Conservation (phyloP, 2,329 filamentous ascomycete genomes). For the Diaporthe sp. region DNA sequence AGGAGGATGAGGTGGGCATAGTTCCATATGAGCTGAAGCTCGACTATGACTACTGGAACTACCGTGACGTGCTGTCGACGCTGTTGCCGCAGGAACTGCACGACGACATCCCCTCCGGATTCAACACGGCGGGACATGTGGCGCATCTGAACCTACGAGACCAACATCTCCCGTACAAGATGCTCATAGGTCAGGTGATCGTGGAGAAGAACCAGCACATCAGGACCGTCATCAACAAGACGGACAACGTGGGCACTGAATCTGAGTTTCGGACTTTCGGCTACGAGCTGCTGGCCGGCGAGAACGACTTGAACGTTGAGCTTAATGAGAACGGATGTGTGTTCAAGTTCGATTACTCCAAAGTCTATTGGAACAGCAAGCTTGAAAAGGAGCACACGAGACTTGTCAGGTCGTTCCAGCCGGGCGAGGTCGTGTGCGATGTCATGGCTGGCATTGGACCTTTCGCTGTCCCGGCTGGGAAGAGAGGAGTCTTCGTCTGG, state of each 20-base stretch:
- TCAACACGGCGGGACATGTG: constrained; percentile 90
- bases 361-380: constrained; percentile 98
- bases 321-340: constrained; percentile 85
- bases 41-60: constrained; percentile 89
- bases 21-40: constrained; percentile 82
- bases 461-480: constrained; percentile 92
- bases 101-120: constrained; percentile 86
- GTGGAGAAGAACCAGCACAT: constrained; percentile 89
- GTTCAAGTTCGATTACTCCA: constrained; percentile 95
- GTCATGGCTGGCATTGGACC: constrained; percentile 98
- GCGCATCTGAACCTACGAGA: constrained; percentile 93
- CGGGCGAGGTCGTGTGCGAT: constrained; percentile 92
- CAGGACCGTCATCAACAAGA: constrained; percentile 95
- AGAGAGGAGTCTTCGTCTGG: constrained; percentile 92
- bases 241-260: constrained; percentile 86
- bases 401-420: constrained; percentile 80
- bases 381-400: constrained; percentile 91
- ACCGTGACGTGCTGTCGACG: constrained; percentile 85
- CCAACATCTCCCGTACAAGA: constrained; percentile 86
- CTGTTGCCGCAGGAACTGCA: constrained; percentile 85
- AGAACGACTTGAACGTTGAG: constrained; percentile 86
- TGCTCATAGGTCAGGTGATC: constrained; percentile 86
- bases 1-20: constrained; percentile 77
- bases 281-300: constrained; percentile 90
- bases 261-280: constrained; percentile 92